Conservation (phyloP, 2,329 filamentous ascomycete genomes). For the Ustilaginoidea virens region DNA sequence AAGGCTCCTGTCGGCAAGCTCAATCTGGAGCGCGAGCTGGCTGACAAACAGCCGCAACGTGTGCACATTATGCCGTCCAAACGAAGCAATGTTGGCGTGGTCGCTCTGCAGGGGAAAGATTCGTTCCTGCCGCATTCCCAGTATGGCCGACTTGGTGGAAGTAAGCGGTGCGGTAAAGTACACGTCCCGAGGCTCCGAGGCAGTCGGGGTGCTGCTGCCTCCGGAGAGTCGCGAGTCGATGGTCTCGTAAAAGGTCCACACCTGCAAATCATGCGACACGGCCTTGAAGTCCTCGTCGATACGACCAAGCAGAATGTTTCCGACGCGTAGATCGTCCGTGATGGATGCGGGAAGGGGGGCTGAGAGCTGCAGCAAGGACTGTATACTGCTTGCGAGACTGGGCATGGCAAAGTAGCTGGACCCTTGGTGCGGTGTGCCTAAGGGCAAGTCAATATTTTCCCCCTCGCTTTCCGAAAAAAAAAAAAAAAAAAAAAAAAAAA, state of each 20-base stretch:
- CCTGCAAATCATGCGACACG: conserved; percentile 39
- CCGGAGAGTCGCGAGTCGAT: conserved; percentile 41
- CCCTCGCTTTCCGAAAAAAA: no score
- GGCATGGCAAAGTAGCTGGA: conserved; percentile 47
- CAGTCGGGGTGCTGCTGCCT: conserved; percentile 5
- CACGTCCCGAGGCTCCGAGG: conserved; percentile 21
- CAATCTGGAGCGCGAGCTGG: conserved; percentile 18
- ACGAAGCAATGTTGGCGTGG: conserved; percentile 38
- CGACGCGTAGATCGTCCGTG: conserved; percentile 33
- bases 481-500: background rate
- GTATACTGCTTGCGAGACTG: conserved; percentile 38
- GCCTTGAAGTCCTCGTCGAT: conserved; percentile 40
- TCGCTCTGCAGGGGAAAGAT: conserved; percentile 38
- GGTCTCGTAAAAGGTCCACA: conserved; percentile 50
- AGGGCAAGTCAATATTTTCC: no score
- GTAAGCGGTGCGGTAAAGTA: conserved; percentile 45
- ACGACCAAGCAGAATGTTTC: conserved; percentile 29
- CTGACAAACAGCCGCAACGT: conserved; percentile 27
- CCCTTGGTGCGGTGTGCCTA: conserved; percentile 46
- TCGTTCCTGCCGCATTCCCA: conserved; percentile 34
- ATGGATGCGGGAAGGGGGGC: conserved; percentile 33
- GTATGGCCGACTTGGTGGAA: conserved; percentile 38
- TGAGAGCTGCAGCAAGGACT: conserved; percentile 33
- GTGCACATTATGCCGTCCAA: conserved; percentile 31
- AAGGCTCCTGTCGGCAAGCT: conserved; percentile 16